Evolutionary conservation across 352 stramenopile genomes (phyloP), one percentile per base, ranked within the genome.

Genomic region (Phytophthora pini): DNA sequence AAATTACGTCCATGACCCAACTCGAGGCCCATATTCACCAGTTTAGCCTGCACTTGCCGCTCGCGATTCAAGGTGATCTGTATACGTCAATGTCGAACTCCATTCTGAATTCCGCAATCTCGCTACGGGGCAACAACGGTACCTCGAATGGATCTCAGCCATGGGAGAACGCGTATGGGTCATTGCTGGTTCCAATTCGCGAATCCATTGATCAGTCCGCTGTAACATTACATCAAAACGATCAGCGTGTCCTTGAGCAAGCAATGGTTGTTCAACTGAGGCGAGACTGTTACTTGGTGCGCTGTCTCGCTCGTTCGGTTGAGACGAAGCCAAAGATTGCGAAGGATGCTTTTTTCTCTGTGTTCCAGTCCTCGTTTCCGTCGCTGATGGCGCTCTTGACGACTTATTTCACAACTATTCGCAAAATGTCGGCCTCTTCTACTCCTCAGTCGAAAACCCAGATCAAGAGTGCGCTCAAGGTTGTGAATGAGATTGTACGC

Each of bases 71-170:
- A 60, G 82, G 80, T 29, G 82, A 92, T 46, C 61, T 94, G 20
- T 94, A 90, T 59, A 91, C 81, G 13, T 87, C 86, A 1, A 88
- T 93, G 77, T 90, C 84, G 0, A 90, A 92, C 61, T 90, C 80
- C 7, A 88, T 92, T 61, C 38, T 94, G 29, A 90, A 90, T 66
- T 88, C 84, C 27, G 82, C 80, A 4, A 90, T 91, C 48, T 91
- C 84, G 2, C 68, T 92, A 51, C 76, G 74, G 45, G 72, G 68
- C 1, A 80, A 56, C n/a, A 71, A 43, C 22, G 43, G 56, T 24
- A 26, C 48, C 32, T 45, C 55, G 8, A 61, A 49, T 68, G 59
- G 44, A 57, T 59, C 68, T 8, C 68, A 80, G 31, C 56, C 65
- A 10, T 93, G 84, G 82, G 77, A 74, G 8, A 81, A 77, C 12